These are phyloP conservation scores for Bocquillonia castaneifolia DNA, from an alignment of 441 rosid genomes.

Conservation along the genomic window DNA sequence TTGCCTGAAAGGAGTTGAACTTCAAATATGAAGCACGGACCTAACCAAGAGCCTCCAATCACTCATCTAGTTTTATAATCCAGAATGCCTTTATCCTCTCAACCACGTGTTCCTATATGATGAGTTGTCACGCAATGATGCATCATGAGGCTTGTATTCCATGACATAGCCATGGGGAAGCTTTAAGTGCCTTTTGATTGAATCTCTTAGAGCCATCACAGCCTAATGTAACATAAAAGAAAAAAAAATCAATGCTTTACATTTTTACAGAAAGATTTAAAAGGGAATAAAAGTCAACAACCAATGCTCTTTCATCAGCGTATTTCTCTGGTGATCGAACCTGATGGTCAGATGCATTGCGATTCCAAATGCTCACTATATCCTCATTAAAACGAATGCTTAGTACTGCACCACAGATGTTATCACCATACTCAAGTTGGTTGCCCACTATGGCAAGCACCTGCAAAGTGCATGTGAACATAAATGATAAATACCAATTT, in stretches of 20 bases:
- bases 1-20: neutral
- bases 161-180: constrained; percentile 82
- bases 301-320: constrained; percentile 16
- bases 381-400: constrained; percentile 93
- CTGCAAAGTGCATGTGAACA: constrained; percentile 38
- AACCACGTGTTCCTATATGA: constrained; percentile 97
- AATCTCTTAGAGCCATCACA: constrained; percentile 92
- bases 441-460: constrained; percentile 91
- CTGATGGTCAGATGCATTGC: constrained; percentile 90
- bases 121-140: constrained; percentile 83
- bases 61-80: constrained; percentile 3
- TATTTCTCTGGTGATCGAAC: too few species aligned
- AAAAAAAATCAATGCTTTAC: neutral
- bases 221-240: constrained; percentile 43
- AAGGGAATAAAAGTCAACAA: neutral
- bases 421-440: constrained; percentile 78
- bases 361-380: constrained; percentile 89
- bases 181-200: constrained; percentile 89
- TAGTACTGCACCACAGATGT: constrained; percentile 91
- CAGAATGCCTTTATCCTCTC: constrained; percentile 53
- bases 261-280: neutral
- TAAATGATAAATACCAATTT: neutral
- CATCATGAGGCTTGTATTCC: constrained; percentile 97
- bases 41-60: neutral
- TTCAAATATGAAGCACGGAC: constrained; percentile 3